Evolutionary conservation across 2,329 filamentous ascomycete genomes (phyloP).

Genomic region (Triangularia verruculosa): DNA sequence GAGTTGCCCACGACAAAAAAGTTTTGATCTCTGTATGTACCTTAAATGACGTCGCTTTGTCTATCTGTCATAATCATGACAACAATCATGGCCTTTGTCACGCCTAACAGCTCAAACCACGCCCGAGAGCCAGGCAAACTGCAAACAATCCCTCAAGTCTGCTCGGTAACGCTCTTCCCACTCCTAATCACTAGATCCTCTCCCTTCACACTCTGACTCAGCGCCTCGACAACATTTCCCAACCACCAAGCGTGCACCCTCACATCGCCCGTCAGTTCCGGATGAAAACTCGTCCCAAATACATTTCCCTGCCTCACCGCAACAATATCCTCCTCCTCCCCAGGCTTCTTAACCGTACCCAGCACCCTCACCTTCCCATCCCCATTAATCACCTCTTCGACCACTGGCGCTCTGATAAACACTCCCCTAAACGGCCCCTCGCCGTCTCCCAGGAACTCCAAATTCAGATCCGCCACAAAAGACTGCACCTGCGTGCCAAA

Average conservation of each 20-base stretch:
- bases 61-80: background rate
- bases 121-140: background rate
- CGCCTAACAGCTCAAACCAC: too few relatives aligned
- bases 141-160: background rate
- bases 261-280: conserved; percentile 82
- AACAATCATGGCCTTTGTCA: too few relatives aligned
- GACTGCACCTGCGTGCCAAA: conserved; percentile 92
- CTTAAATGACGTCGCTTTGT: too few relatives aligned
- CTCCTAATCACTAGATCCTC: background rate
- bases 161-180: background rate
- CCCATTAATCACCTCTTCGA: conserved; percentile 65
- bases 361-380: conserved; percentile 39
- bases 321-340: conserved; percentile 66
- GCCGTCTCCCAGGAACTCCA: conserved; percentile 61
- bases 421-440: conserved; percentile 65
- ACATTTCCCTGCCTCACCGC: conserved; percentile 89
- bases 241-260: conserved; percentile 96
- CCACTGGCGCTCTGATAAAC: conserved; percentile 92
- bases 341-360: conserved; percentile 18
- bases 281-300: conserved; percentile 93
- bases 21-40: too few relatives aligned
- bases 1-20: too few relatives aligned
- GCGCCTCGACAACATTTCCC: conserved; percentile 54
- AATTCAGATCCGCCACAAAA: conserved; percentile 71
- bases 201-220: conserved; percentile 17